Evolutionary conservation across 192 early-diverging fungal genomes (phyloP).

Genomic region (Paraglomus brasilianum): DNA sequence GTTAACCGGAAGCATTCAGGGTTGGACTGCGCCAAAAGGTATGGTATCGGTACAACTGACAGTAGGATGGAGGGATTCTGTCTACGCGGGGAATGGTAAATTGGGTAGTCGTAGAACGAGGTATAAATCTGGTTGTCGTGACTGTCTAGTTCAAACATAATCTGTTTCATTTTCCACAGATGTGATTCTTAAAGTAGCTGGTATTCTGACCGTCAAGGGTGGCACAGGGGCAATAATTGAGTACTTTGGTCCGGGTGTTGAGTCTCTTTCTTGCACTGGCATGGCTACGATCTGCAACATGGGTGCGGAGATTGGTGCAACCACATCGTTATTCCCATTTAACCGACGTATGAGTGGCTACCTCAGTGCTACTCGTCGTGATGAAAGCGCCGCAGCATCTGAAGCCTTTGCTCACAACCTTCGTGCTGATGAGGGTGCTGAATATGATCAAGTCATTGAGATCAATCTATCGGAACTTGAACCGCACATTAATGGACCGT

Average conservation of each 20-base stretch:
- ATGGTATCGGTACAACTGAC: background rate
- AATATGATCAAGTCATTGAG: conserved; percentile 93
- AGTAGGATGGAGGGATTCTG: too few species aligned
- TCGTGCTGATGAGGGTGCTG: conserved; percentile 79
- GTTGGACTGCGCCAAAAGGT: conserved; percentile 93
- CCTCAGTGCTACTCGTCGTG: conserved; percentile 83
- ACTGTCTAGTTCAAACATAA: background rate
- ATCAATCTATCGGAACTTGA: conserved; percentile 91
- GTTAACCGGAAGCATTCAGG: conserved; percentile 80
- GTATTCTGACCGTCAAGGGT: conserved; percentile 94
- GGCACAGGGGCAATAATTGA: conserved; percentile 97
- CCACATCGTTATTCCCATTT: conserved; percentile 96
- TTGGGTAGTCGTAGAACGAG: background rate
- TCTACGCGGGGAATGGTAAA: too few species aligned
- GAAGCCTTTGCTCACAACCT: conserved; percentile 87
- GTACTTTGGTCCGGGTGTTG: conserved; percentile 95
- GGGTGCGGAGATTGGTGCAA: conserved; percentile 98
- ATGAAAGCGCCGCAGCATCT: conserved; percentile 74
- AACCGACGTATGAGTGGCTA: conserved; percentile 90
- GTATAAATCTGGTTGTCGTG: background rate
- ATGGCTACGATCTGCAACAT: conserved; percentile 99
- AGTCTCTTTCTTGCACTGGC: conserved; percentile 92
- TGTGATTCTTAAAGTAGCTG: conserved; percentile 93
- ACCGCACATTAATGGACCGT: conserved; percentile 96
- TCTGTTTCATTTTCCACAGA: conserved; percentile 43